A percentile compares a stretch with the other conserved stretches of the same genome.
These are phyloP conservation scores for Geotrichum bryndzae DNA, from an alignment of 1,139 yeast genomes.

Conservation along the genomic window DNA sequence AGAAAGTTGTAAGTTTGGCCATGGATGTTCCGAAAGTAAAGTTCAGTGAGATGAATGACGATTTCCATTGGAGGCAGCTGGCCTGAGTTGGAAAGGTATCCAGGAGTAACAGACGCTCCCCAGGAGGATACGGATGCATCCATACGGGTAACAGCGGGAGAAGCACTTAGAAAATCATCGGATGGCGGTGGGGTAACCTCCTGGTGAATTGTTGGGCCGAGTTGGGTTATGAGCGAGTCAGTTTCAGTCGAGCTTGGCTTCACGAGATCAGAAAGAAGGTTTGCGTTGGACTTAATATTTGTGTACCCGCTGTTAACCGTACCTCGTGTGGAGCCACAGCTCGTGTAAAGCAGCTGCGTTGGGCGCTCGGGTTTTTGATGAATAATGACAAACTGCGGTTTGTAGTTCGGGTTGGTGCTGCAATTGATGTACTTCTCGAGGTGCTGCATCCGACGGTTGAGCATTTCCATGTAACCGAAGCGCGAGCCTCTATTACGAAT, in stretches of 20 bases:
- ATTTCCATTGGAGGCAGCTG: slow-evolving; percentile 23
- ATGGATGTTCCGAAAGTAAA: slow-evolving; percentile 34
- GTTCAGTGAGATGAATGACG: slow-evolving; percentile 27
- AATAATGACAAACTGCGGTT: slow-evolving; percentile 15
- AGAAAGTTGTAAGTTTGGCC: slow-evolving; percentile 37
- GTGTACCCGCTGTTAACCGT: slow-evolving; percentile 12
- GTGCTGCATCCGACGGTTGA: slow-evolving; percentile 30
- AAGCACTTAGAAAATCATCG: slow-evolving; percentile 2
- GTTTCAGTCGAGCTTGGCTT: slow-evolving; percentile 6
- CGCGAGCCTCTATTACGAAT: slow-evolving; percentile 37
- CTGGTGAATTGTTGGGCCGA: slow-evolving; percentile 8
- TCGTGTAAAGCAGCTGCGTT: background rate
- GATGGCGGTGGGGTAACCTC: slow-evolving; percentile 13
- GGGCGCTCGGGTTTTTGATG: slow-evolving; percentile 10
- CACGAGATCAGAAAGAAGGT: background rate
- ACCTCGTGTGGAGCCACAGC: slow-evolving; percentile 3
- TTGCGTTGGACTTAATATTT: background rate
- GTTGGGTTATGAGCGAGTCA: slow-evolving; percentile 15
- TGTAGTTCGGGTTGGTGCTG: slow-evolving; percentile 14
- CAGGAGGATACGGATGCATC: background rate
- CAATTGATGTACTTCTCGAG: slow-evolving; percentile 28
- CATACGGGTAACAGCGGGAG: background rate
- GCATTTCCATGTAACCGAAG: slow-evolving; percentile 35
- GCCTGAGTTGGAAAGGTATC: background rate
- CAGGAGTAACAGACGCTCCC: background rate